Percentiles rank a stretch among this genome's conserved stretches.
Evolutionary conservation across 768 basidiomycete genomes (phyloP).

Genomic region (Chalciporus chontae): DNA sequence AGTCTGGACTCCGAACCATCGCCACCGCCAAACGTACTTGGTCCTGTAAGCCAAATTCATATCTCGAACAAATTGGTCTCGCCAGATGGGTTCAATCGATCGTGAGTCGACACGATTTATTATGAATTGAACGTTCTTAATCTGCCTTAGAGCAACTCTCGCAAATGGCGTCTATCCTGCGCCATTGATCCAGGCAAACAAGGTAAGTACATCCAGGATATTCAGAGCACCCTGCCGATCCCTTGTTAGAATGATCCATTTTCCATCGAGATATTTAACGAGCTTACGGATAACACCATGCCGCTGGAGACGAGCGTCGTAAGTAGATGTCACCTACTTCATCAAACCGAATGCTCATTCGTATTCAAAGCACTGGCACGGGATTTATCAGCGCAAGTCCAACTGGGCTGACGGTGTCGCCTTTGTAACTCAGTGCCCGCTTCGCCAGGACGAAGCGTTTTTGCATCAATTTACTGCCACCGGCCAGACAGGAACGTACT

Average conservation of each 20-base stretch:
- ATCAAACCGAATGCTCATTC: conserved; percentile 18
- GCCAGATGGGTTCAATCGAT: conserved; percentile 47
- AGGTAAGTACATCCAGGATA: conserved; percentile 13
- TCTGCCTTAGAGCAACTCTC: conserved; percentile 36
- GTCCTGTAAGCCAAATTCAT: conserved; percentile 15
- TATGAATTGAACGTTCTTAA: not conserved
- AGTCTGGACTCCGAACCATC: not conserved
- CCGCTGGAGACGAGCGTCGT: conserved; percentile 42
- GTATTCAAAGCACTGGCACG: conserved; percentile 30
- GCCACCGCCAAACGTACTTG: not conserved
- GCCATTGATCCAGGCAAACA: conserved; percentile 41
- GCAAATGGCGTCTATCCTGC: conserved; percentile 45
- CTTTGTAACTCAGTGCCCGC: conserved; percentile 44
- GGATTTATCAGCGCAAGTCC: conserved; percentile 24
- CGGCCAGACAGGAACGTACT: conserved; percentile 43
- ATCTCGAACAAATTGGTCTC: conserved; percentile 38
- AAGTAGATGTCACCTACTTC: conserved; percentile 7
- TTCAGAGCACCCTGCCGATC: not conserved
- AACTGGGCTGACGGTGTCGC: conserved; percentile 36
- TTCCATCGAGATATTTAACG: conserved; percentile 41
- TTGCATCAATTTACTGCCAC: conserved; percentile 32
- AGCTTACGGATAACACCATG: conserved; percentile 46
- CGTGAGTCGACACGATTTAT: conserved; percentile 21
- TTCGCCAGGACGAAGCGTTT: conserved; percentile 32
- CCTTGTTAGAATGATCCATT: conserved; percentile 35